A percentile compares a stretch with the other conserved stretches of the same genome.
Evolutionary conservation across 2,329 filamentous ascomycete genomes (phyloP).

Genomic region (Emergomyces orientalis): DNA sequence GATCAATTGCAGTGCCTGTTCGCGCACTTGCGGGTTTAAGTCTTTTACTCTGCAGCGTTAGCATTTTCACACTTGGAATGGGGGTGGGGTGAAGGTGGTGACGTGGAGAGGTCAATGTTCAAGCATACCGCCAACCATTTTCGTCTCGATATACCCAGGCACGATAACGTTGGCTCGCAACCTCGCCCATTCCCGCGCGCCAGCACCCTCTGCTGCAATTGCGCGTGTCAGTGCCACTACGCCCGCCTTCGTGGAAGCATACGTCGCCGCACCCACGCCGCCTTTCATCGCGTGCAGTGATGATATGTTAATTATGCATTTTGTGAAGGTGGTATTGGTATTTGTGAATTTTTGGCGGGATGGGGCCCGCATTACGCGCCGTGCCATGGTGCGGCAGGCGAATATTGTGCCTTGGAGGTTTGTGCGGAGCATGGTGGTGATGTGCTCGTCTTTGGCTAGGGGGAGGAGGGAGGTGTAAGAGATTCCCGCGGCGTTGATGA

Average conservation of each 20-base stretch:
- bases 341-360: constrained; percentile 20
- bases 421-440: constrained; percentile 53
- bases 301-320: constrained; percentile 74
- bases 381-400: constrained; percentile 31
- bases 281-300: constrained; percentile 64
- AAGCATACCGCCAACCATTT: constrained; percentile 62
- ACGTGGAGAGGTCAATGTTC: constrained; percentile 11
- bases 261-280: constrained; percentile 60
- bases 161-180: constrained; percentile 72
- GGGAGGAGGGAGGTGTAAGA: constrained; percentile 57
- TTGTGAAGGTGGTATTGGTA: constrained; percentile 37
- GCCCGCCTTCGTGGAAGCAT: constrained; percentile 73
- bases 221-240: constrained; percentile 50
- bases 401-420: constrained; percentile 52
- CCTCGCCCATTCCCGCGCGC: constrained; percentile 46
- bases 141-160: constrained; percentile 72
- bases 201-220: constrained; percentile 34
- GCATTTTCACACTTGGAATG: background rate
- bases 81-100: too few species aligned
- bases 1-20: constrained; percentile 41
- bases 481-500: constrained; percentile 74
- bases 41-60: constrained; percentile 24
- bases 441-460: constrained; percentile 41
- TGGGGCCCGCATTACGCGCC: constrained; percentile 26
- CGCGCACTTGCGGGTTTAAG: constrained; percentile 30